Evolutionary conservation across 306 rosid species (phyloP).

Genomic region (Fragaria vesca): DNA sequence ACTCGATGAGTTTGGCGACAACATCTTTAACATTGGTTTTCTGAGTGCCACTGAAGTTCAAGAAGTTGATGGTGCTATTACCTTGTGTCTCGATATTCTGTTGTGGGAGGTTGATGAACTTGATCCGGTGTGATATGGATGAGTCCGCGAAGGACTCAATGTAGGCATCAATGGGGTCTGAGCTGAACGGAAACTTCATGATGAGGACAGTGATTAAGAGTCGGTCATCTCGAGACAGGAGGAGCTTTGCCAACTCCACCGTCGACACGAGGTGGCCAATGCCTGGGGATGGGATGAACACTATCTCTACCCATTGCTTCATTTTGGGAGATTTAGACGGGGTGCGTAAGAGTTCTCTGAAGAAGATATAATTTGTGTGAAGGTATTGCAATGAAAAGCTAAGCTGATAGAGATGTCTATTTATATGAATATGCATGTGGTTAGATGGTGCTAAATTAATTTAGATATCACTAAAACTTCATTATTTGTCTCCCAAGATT

Average conservation of each 20-base stretch:
- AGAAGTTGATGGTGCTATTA: not conserved
- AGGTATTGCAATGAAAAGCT: not conserved
- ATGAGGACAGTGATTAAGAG: constrained; percentile 16
- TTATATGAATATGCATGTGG: not conserved
- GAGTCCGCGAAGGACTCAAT: not conserved
- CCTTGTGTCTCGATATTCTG: not conserved
- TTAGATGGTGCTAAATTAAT: not conserved
- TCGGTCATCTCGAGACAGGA: constrained; percentile 9
- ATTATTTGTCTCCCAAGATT: not conserved
- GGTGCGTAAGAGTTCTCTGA: not conserved
- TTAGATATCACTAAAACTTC: too few species aligned
- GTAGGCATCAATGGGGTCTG: not conserved
- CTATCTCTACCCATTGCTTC: constrained; percentile 14
- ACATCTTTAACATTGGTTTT: constrained; percentile 13
- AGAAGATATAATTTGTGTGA: not conserved
- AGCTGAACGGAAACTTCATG: constrained; percentile 5
- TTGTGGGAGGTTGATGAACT: constrained; percentile 10
- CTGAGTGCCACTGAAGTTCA: not conserved
- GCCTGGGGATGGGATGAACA: constrained; percentile 18
- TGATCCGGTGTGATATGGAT: not conserved
- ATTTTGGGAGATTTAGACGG: not conserved
- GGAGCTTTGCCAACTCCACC: constrained; percentile 27
- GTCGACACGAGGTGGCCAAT: constrained; percentile 21
- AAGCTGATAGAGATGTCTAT: not conserved
- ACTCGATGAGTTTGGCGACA: constrained; percentile 6